phyloP scores from a whole-genome alignment of 2,329 filamentous ascomycete genomes.

The Onygenales sp. region DNA sequence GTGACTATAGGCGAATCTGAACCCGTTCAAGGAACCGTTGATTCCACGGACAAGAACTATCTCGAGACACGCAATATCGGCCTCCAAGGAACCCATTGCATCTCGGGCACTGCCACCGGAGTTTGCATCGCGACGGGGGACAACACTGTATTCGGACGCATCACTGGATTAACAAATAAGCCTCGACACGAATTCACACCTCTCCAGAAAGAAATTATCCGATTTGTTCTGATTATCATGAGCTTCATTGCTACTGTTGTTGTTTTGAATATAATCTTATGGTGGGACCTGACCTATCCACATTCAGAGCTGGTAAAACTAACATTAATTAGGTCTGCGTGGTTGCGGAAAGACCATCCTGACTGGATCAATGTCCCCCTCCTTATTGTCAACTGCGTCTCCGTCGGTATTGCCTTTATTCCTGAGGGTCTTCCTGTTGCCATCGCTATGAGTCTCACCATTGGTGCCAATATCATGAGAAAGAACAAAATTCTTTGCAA shows the following conservation, averaged over 20 bases:
- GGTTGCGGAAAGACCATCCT: slow-evolving; percentile 57
- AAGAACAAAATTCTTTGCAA: slow-evolving; percentile 73
- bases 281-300: slow-evolving; percentile 32
- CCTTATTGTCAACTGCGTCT: slow-evolving; percentile 64
- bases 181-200: slow-evolving; percentile 60
- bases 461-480: slow-evolving; percentile 66
- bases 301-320: not conserved
- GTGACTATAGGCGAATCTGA: slow-evolving; percentile 50
- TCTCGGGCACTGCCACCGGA: slow-evolving; percentile 56
- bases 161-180: slow-evolving; percentile 61
- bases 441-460: slow-evolving; percentile 61
- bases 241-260: slow-evolving; percentile 59
- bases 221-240: slow-evolving; percentile 63
- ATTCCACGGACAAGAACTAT: slow-evolving; percentile 63
- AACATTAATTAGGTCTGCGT: slow-evolving; percentile 47
- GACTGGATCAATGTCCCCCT: slow-evolving; percentile 63
- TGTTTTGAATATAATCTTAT: slow-evolving; percentile 44
- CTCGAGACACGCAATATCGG: slow-evolving; percentile 69
- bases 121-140: slow-evolving; percentile 65
- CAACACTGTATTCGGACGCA: slow-evolving; percentile 64
- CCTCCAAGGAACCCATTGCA: slow-evolving; percentile 70
- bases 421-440: slow-evolving; percentile 65
- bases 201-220: slow-evolving; percentile 61
- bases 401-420: slow-evolving; percentile 65
- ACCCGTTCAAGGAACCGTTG: slow-evolving; percentile 53